Conservation (phyloP, 164 flowering plant genomes). For the Tinospora cordifolia region DNA sequence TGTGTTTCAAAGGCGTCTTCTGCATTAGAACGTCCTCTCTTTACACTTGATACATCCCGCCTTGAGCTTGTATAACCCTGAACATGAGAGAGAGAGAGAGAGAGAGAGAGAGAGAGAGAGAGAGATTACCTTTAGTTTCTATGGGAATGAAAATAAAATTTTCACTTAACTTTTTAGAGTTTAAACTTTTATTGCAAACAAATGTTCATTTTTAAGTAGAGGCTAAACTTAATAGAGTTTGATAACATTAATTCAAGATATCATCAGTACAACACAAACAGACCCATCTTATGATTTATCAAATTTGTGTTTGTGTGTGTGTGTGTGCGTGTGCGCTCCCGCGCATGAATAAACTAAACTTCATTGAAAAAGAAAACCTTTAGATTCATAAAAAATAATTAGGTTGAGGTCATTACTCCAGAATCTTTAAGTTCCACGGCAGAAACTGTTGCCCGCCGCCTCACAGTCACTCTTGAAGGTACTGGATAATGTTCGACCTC, state of each 20-base stretch:
- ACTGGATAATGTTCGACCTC: conserved; percentile 79
- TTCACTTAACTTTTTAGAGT: neutral
- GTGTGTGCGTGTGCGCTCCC: too few species aligned
- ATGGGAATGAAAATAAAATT: neutral
- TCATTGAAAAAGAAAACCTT: neutral
- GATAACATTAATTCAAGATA: neutral
- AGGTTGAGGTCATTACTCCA: conserved; percentile 29
- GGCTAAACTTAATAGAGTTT: too few species aligned
- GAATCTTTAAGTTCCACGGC: conserved; percentile 45
- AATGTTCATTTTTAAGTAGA: too few species aligned
- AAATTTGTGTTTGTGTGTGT: too few species aligned
- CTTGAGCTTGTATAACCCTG: conserved; percentile 48
- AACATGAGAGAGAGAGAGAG: neutral
- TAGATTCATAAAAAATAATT: neutral
- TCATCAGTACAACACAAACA: neutral
- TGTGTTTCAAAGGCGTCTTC: conserved; percentile 39
- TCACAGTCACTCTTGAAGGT: conserved; percentile 70
- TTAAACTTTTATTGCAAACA: too few species aligned
- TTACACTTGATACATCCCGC: conserved; percentile 26
- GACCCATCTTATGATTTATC: neutral
- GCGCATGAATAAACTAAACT: neutral
- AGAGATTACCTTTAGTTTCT: too few species aligned
- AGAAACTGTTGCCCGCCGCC: conserved; percentile 49
- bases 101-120: too few species aligned
- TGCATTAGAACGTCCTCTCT: conserved; percentile 29